Base-by-base conservation (phyloP, 257 asterid species). In the Solanum boliviense region DNA sequence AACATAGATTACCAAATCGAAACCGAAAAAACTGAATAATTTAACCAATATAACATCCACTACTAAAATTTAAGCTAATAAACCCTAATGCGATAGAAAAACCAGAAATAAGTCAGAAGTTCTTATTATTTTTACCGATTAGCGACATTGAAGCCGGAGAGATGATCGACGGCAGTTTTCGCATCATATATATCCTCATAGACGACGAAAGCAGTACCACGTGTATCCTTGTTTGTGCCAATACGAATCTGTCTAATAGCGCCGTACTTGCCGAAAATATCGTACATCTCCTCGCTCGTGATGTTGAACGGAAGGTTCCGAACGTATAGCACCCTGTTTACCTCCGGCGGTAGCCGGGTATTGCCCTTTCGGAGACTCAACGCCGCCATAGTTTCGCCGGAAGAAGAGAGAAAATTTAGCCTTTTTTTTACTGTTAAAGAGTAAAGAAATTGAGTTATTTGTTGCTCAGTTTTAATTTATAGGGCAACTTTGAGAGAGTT, bases 251-350 rank as follows among this genome's bases (percentile, higher is more conserved):
- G 99, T 29, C 99, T 89, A 11, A 95, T 95, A 31, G 98, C 98
- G 36, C 98, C 98, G 91, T 95, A 96, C 74, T 95, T 95, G 31
- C 98, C 98, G 91, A 94, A 96, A 10, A 96, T 96, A 86, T 96
- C 99, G 92, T 96, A 96, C 98, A 96, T 96, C 92, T 96, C 99
- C 90, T 96, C 98, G 91, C 98, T 96, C 62, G 98, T 94, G 10
- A 95, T 95, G 92, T 96, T 96, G 95, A 96, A 95, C 20, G 98
- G 98, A 18, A 96, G 92, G 48, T 96, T 96, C 25, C 98, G 96
- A 8, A 96, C 98, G 93, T 94, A 95, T 20, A 96, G 87, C 3
- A 95, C 96, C 7, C 99, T 91, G 88, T 96, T 96, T 44, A 95
- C 98, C 91, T 96, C 99, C 86, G 99, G 99, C 15, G 98, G 99